Conservation (phyloP, 1,284 basidiomycete genomes). For the Afroboletus lepidellus region DNA sequence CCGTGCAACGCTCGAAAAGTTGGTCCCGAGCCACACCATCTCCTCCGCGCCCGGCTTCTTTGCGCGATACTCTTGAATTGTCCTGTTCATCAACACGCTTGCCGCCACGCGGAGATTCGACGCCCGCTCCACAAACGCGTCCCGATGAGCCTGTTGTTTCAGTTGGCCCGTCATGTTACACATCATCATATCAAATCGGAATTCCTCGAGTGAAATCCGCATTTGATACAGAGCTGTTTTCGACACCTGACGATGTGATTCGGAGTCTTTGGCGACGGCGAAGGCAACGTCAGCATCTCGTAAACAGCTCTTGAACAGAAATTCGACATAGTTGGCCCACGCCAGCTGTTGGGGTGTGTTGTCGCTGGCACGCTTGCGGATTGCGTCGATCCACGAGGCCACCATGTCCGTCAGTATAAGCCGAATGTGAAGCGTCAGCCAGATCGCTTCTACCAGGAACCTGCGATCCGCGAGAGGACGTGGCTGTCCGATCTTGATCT, state of each 20-base stretch:
- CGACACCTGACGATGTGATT: slow-evolving; percentile 40
- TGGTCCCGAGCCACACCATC: slow-evolving; percentile 37
- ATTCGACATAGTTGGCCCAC: slow-evolving; percentile 42
- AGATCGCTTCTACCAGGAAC: slow-evolving; percentile 47
- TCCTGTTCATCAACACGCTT: slow-evolving; percentile 7
- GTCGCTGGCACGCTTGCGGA: slow-evolving; percentile 10
- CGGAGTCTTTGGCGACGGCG: slow-evolving; percentile 34
- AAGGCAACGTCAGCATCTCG: slow-evolving; percentile 43
- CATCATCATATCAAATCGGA: slow-evolving; percentile 34
- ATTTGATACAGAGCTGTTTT: slow-evolving; percentile 38
- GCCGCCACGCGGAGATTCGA: slow-evolving; percentile 1
- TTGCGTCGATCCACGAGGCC: slow-evolving; percentile 23
- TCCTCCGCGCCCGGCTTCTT: slow-evolving; percentile 25
- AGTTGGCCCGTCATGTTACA: slow-evolving; percentile 18
- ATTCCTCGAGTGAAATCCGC: slow-evolving; percentile 37
- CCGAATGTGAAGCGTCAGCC: slow-evolving; percentile 44
- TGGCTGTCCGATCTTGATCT: slow-evolving; percentile 43
- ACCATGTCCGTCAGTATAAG: slow-evolving; percentile 38
- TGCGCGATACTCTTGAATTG: slow-evolving; percentile 11
- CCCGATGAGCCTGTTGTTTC: slow-evolving; percentile 4
- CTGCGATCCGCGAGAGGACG: slow-evolving; percentile 47
- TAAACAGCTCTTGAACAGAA: slow-evolving; percentile 42
- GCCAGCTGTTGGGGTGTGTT: slow-evolving; percentile 19
- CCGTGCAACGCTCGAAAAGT: slow-evolving; percentile 33
- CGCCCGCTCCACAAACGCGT: slow-evolving; percentile 12